A percentile compares a stretch with the other conserved stretches of the same genome.
These are phyloP conservation scores for Diaporthe destruens DNA, from an alignment of 2,329 filamentous ascomycete species.

Conservation along the genomic window DNA sequence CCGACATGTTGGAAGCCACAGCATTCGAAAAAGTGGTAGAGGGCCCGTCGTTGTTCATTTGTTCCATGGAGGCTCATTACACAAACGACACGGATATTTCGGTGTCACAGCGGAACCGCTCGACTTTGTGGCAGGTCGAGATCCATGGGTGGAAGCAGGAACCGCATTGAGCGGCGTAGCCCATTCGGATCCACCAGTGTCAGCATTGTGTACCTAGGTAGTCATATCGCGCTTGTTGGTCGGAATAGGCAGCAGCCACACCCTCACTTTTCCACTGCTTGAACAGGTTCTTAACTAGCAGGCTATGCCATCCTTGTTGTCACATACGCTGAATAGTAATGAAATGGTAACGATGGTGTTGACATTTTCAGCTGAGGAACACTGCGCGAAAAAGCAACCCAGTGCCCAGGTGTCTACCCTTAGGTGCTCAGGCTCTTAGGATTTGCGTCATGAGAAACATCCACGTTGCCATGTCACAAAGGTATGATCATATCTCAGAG, in stretches of 20 bases:
- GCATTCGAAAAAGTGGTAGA: not conserved
- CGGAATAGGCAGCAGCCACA: not conserved
- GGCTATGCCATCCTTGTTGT: not conserved
- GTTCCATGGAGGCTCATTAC: not conserved
- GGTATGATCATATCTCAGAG: no score
- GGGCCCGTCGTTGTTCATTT: not conserved
- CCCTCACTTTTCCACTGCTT: not conserved
- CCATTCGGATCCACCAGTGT: not conserved
- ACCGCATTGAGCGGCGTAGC: not conserved
- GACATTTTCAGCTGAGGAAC: no score
- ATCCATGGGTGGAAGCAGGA: not conserved
- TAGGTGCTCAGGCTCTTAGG: no score
- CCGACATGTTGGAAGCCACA: not conserved
- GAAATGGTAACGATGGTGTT: no score
- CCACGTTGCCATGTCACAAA: no score
- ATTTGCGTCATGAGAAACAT: no score
- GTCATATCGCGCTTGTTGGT: not conserved
- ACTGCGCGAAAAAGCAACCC: no score
- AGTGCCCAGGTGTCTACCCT: no score
- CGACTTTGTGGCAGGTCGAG: not conserved
- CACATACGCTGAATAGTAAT: no score
- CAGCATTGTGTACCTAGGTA: not conserved
- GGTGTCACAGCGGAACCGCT: not conserved
- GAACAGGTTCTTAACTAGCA: not conserved
- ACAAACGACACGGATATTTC: not conserved